A percentile compares a stretch with the other conserved stretches of the same genome.
phyloP scores from a whole-genome alignment of 495 filamentous ascomycete genomes.

The Lasiosphaeria miniovina region DNA sequence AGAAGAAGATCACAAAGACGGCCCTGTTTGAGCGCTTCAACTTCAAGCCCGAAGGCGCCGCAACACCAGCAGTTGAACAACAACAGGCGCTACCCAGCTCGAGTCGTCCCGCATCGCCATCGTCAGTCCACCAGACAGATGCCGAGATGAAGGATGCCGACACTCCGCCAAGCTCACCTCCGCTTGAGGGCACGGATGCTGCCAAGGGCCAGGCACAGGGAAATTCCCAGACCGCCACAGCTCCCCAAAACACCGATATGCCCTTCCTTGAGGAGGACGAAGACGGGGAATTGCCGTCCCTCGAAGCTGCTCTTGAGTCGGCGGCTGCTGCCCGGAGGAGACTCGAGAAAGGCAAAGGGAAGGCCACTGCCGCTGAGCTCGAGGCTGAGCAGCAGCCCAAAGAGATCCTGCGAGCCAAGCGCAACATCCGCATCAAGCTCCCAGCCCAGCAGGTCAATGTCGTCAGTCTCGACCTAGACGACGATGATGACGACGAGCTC shows the following conservation, averaged over 20 bases:
- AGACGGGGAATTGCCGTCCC: constrained; percentile 29
- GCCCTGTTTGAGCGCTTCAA: constrained; percentile 84
- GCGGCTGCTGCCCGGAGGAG: constrained; percentile 20
- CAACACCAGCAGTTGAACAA: constrained; percentile 20
- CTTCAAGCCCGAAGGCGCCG: constrained; percentile 48
- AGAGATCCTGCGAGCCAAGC: constrained; percentile 25
- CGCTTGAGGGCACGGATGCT: constrained; percentile 24
- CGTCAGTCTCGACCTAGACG: constrained; percentile 32
- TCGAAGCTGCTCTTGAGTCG: constrained; percentile 28
- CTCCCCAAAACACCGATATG: neutral
- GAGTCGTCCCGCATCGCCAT: neutral
- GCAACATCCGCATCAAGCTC: constrained; percentile 43
- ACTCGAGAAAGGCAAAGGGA: constrained; percentile 56
- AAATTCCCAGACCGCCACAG: constrained; percentile 8
- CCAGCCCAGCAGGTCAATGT: constrained; percentile 30
- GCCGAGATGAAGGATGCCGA: constrained; percentile 42
- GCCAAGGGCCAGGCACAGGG: constrained; percentile 3
- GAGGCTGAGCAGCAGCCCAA: constrained; percentile 17
- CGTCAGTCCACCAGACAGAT: constrained; percentile 28
- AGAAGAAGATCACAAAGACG: constrained; percentile 86
- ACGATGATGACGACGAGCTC: constrained; percentile 39
- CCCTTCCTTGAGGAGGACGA: constrained; percentile 19
- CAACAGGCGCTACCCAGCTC: constrained; percentile 13
- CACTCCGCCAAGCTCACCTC: constrained; percentile 55
- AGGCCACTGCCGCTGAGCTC: constrained; percentile 34